Conservation (phyloP, 768 basidiomycete species). For the Mycena pura region DNA sequence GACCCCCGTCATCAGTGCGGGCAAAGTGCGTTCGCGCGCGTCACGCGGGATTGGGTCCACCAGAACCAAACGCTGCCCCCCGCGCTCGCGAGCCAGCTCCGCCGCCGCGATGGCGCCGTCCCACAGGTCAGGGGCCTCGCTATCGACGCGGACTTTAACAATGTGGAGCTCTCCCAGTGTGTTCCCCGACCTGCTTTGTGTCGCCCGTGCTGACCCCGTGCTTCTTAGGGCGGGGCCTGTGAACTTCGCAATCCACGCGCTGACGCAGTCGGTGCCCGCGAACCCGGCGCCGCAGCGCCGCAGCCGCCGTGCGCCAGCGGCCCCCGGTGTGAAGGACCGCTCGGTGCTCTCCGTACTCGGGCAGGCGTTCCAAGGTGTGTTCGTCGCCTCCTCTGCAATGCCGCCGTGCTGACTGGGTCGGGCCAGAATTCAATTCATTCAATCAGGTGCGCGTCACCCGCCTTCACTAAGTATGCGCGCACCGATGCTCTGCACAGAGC, state of each 20-base stretch:
- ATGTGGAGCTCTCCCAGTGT: constrained; percentile 35
- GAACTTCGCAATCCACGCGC: constrained; percentile 39
- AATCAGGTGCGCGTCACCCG: constrained; percentile 12
- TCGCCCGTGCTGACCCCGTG: background rate
- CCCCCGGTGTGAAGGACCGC: constrained; percentile 8
- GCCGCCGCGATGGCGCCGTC: constrained; percentile 40
- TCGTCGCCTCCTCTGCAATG: too few species aligned
- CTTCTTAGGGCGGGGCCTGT: constrained; percentile 33
- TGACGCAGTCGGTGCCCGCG: constrained; percentile 16
- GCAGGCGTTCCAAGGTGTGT: constrained; percentile 23
- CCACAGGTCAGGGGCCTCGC: constrained; percentile 47
- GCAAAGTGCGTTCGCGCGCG: constrained; percentile 47
- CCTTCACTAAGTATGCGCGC: background rate
- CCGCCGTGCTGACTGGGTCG: background rate
- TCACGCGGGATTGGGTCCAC: constrained; percentile 48
- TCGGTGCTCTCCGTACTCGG: constrained; percentile 24
- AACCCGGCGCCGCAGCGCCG: constrained; percentile 11
- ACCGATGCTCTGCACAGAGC: background rate
- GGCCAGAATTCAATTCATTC: constrained; percentile 26
- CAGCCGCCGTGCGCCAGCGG: constrained; percentile 5
- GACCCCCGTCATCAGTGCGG: constrained; percentile 41
- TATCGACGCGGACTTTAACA: constrained; percentile 48
- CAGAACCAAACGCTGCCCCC: constrained; percentile 51
- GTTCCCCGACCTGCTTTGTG: background rate
- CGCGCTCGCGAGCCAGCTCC: constrained; percentile 33